Evolutionary conservation across 1,139 yeast species (phyloP).

Genomic region (Ashbya aceris): DNA sequence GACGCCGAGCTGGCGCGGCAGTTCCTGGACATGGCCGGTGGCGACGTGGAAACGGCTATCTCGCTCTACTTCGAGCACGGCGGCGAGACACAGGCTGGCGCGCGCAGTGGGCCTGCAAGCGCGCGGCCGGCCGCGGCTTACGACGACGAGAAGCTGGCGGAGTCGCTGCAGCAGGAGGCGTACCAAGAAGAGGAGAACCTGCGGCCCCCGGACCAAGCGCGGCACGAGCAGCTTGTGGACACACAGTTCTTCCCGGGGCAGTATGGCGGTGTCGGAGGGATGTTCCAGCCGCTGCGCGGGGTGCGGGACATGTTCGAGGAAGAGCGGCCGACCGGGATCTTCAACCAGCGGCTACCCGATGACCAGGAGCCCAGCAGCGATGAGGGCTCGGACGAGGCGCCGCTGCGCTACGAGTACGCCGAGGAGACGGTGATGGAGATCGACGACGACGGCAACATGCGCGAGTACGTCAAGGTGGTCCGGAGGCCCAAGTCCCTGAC

Average conservation of each 20-base stretch:
- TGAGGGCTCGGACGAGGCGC: conserved; percentile 20
- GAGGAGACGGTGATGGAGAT: conserved; percentile 29
- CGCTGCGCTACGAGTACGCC: conserved; percentile 23
- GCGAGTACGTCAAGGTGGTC: conserved; percentile 24
- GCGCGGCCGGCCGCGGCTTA: conserved; percentile 8
- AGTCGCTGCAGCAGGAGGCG: conserved; percentile 56
- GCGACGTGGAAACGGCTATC: conserved; percentile 77
- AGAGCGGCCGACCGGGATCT: conserved; percentile 36
- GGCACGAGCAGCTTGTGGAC: conserved; percentile 68
- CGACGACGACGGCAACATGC: conserved; percentile 29
- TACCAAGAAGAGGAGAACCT: conserved; percentile 49
- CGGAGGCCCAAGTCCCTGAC: conserved; percentile 20
- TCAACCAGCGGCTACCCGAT: conserved; percentile 39
- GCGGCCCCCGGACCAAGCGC: conserved; percentile 69
- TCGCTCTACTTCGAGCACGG: conserved; percentile 76
- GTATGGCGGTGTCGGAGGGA: conserved; percentile 33
- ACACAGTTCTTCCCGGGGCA: conserved; percentile 30
- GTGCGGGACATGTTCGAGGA: conserved; percentile 34
- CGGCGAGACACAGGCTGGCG: conserved; percentile 22
- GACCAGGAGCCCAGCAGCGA: conserved; percentile 19
- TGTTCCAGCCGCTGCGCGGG: conserved; percentile 22
- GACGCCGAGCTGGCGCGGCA: conserved; percentile 65
- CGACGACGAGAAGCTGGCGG: conserved; percentile 53
- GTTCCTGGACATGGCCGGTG: conserved; percentile 71
- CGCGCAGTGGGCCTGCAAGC: conserved; percentile 8